phyloP scores from a whole-genome alignment of 306 rosid species.

The Vigna hirtella region DNA sequence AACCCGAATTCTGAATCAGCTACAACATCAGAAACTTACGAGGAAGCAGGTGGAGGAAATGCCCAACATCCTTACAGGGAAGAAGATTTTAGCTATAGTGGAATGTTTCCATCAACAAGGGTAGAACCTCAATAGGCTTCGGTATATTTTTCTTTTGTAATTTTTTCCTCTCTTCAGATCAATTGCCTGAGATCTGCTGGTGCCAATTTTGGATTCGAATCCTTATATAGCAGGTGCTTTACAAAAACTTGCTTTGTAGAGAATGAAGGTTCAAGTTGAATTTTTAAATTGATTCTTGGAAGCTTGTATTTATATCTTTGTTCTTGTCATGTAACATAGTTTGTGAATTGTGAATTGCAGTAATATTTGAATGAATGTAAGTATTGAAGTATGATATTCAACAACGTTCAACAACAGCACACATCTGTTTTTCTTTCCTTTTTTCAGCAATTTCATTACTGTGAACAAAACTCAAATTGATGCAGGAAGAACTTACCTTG shows the following conservation, averaged over 20 bases:
- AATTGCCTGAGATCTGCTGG: slow-evolving; percentile 20
- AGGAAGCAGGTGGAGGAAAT: slow-evolving; percentile 24
- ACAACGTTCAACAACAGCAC: background rate
- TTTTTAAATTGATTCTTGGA: slow-evolving; percentile 1
- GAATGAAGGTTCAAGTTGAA: slow-evolving; percentile 15
- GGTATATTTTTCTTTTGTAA: slow-evolving; percentile 8
- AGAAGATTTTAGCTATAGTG: slow-evolving; percentile 55
- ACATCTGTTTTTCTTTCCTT: background rate
- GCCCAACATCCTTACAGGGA: slow-evolving; percentile 50
- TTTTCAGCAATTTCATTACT: background rate
- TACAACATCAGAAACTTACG: slow-evolving; percentile 56
- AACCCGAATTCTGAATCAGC: slow-evolving; percentile 61
- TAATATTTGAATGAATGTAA: slow-evolving; percentile 40
- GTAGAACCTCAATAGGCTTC: slow-evolving; percentile 54
- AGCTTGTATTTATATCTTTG: slow-evolving; percentile 9
- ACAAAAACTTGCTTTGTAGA: background rate
- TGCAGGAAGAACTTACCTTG: too few relatives aligned
- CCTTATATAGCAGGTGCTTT: background rate
- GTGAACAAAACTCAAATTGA: too few relatives aligned
- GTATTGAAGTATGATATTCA: slow-evolving; percentile 15
- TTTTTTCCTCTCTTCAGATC: slow-evolving; percentile 22
- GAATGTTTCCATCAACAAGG: slow-evolving; percentile 50
- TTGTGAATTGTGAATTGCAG: slow-evolving; percentile 39
- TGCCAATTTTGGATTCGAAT: slow-evolving; percentile 40
- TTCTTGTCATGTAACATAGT: slow-evolving; percentile 31